Evolutionary conservation across 306 rosid genomes (phyloP).

Genomic region (Quillaja saponaria): DNA sequence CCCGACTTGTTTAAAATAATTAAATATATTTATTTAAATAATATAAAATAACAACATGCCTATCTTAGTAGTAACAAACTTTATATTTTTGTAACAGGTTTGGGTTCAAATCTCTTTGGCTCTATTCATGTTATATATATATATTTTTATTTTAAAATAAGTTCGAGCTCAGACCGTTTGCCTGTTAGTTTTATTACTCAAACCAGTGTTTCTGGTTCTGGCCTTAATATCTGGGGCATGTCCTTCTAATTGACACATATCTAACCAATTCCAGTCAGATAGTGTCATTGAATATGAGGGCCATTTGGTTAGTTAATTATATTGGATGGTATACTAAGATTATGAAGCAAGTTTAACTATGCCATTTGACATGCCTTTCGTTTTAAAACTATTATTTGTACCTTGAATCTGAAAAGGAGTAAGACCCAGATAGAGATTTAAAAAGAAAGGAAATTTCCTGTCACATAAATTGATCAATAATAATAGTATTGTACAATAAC

Average conservation of each 20-base stretch:
- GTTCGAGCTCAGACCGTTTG: no score
- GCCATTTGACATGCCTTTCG: no score
- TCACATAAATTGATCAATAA: constrained; percentile 32
- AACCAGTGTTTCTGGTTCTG: constrained; percentile 17
- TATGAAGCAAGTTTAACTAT: constrained; percentile 3
- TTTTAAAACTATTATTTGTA: not conserved
- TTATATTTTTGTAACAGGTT: no score
- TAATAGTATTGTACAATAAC: constrained; percentile 42
- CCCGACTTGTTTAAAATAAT: no score
- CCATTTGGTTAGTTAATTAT: constrained; percentile 25
- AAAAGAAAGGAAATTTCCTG: constrained; percentile 22
- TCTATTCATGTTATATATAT: no score
- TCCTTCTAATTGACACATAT: no score
- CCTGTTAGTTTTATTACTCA: no score
- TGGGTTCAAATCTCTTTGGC: no score
- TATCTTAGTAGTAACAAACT: no score
- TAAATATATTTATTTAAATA: no score
- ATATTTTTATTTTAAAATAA: no score
- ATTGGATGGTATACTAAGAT: constrained; percentile 17
- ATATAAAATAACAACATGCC: no score
- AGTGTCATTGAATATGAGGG: constrained; percentile 42
- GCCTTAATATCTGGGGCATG: not conserved
- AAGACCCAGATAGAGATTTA: not conserved
- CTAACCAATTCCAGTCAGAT: constrained; percentile 35
- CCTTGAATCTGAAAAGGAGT: not conserved